phyloP scores from a whole-genome alignment of 1,139 yeast species.

The Lipomyces yarrowii region DNA sequence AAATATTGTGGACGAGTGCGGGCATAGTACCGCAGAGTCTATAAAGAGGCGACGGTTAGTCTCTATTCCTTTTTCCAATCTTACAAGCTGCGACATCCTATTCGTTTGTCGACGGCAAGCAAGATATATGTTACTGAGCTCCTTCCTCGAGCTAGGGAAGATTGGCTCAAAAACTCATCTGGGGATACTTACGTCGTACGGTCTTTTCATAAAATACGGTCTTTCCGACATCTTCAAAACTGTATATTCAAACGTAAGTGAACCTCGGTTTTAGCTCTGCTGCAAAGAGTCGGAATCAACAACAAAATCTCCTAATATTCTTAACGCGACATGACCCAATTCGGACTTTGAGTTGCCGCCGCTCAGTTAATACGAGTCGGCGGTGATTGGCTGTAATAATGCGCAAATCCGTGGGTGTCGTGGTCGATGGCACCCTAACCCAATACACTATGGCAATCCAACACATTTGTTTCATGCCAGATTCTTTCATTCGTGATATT shows the following conservation, averaged over 20 bases:
- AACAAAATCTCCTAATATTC: not conserved
- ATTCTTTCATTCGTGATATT: too few relatives aligned
- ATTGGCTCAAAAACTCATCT: not conserved
- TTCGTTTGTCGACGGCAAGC: not conserved
- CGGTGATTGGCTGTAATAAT: not conserved
- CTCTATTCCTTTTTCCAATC: not conserved
- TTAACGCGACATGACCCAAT: not conserved
- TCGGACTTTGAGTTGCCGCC: not conserved
- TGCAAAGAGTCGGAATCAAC: not conserved
- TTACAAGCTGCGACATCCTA: not conserved
- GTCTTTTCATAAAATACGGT: not conserved
- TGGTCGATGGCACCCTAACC: not conserved
- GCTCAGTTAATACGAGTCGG: not conserved
- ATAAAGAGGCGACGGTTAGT: not conserved
- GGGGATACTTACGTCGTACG: not conserved
- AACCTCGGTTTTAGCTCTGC: not conserved
- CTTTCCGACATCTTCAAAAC: not conserved
- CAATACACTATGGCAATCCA: too few relatives aligned
- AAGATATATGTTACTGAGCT: too few relatives aligned
- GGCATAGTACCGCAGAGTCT: constrained; percentile 38
- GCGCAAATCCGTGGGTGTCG: not conserved
- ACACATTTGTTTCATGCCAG: too few relatives aligned
- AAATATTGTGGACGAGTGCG: constrained; percentile 80
- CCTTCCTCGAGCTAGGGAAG: too few relatives aligned
- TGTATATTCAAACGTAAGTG: not conserved